Percentiles rank a stretch among this genome's conserved stretches.
These are phyloP conservation scores for Phytophthora hibernalis DNA, from an alignment of 352 stramenopile species.

Conservation along the genomic window DNA sequence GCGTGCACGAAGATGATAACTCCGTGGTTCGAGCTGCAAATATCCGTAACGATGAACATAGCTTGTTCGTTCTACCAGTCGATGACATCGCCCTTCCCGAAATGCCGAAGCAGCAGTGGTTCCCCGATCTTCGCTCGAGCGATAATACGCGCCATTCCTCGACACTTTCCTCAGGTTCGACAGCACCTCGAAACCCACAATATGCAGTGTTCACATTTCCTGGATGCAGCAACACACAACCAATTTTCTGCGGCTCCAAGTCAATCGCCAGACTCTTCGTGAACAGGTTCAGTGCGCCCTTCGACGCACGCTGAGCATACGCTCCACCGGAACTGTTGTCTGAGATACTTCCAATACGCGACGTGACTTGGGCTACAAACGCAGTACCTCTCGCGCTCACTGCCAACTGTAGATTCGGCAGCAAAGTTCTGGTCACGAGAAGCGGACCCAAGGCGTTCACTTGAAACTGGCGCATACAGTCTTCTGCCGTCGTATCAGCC, in stretches of 20 bases:
- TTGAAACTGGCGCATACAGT: conserved; percentile 62
- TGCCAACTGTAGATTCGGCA: conserved; percentile 48
- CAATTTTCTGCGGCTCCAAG: conserved; percentile 53
- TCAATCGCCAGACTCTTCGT: conserved; percentile 59
- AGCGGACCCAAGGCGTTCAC: conserved; percentile 67
- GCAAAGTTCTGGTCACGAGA: conserved; percentile 56
- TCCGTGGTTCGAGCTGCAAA: no score
- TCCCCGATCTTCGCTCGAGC: conserved; percentile 41
- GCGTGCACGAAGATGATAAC: no score
- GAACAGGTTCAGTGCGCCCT: conserved; percentile 75
- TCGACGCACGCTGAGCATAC: conserved; percentile 76
- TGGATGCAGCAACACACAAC: conserved; percentile 51
- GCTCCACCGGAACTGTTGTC: conserved; percentile 37
- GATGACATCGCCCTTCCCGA: conserved; percentile 56
- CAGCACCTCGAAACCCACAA: conserved; percentile 35
- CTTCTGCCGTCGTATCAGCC: conserved; percentile 42
- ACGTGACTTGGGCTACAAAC: conserved; percentile 58
- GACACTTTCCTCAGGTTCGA: conserved; percentile 51
- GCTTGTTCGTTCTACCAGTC: conserved; percentile 49
- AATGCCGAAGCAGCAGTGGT: conserved; percentile 49
- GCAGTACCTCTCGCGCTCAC: conserved; percentile 33
- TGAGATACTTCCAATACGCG: conserved; percentile 56
- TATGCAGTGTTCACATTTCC: conserved; percentile 62
- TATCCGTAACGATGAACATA: no score
- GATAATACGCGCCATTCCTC: conserved; percentile 44